Base-by-base conservation (phyloP, 2,329 filamentous ascomycete species). In the Escovopsis sp. region DNA sequence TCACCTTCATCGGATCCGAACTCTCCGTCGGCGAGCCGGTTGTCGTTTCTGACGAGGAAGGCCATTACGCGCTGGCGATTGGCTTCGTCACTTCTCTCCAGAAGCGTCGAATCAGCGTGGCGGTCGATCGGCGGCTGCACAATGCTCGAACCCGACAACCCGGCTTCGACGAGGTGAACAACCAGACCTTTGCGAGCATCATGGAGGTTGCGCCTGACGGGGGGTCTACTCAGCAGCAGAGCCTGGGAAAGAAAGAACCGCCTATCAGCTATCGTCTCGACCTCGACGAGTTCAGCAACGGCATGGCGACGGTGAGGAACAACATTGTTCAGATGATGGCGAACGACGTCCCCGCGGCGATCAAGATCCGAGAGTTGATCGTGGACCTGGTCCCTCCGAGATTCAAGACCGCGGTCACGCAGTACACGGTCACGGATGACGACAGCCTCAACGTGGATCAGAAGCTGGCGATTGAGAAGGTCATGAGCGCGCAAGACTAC, bases 281-380 rank as follows among this genome's bases (percentile, higher is more conserved):
- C 62, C 95, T 95, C 57, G 91, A 98, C 53, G 91, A 98, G 56
- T 98, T 98, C 61, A 94, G 86, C 62, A 96, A 94, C 53, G 91
- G 91, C 43, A 94, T 98, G 85, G 87, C 91, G 3, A 82, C 83
- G 27, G 84, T 94, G 37, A 79, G 91, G 41, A 95, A 94, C 61
- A 98, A 96, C 51, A 72, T 98, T 1, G 76, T 96, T 29, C 84
- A 88, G 50, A 75, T 94, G 52, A 96, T 98, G 88, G 76, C 84
- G 34, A 78, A 87, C 49, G 76, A 77, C 35, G 68, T 81, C 2
- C 80, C 77, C 51, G 80, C 80, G 38, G 78, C 84, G 15, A 69
- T 71, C 37, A 71, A 87, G 52, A 76, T 93, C 31, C 79, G 88
- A 43, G 73, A 77, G 16, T 68, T 96, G 32, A 82, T 96, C 34